Base-by-base conservation (phyloP, 805 yeast species). In the Monosporozyma yasuniensis region DNA sequence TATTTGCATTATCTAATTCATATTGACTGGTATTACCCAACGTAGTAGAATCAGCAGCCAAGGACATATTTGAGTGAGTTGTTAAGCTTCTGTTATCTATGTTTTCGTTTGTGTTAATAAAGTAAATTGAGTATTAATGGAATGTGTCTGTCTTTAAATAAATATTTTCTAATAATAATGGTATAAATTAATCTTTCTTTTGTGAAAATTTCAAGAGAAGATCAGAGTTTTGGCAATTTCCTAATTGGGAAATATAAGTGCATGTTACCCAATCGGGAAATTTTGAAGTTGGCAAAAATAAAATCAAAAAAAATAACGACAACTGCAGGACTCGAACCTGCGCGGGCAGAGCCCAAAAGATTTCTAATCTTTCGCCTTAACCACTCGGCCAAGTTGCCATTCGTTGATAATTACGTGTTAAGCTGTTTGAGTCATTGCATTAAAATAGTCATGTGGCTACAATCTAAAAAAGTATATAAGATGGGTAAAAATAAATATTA, bases 311-410 rank as follows among this genome's bases (percentile, higher is more conserved):
- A 70, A 65, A 67, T 66, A 63, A 57, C 82, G 83, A 78, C 83
- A 78, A 75, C 83, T 75, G 81, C 84, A 79, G 83, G 84, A 78
- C 67, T 79, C 81, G 84, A 79, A 78, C 77, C 78, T 74, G 77
- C 75, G 78, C 78, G 77, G 77, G 77, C 71, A 72, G 72, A 68
- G 73, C 77, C 78, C 78, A 74, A 74, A 73, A 73, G 78, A 74
- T 74, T 72, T 72, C 77, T 72, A 73, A 74, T 76, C 80, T 76
- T 75, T 75, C 80, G 79, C 81, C 80, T 76, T 76, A 76, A 76
- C 80, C 80, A 72, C 80, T 76, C 80, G 81, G 81, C 79, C 81
- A 76, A 70, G 69, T 66, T 70, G 74, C 72, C 74, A 35, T 35
- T 35, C 2, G 11, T 35, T 4, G 18, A 6, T 18, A 35, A 35